Evolutionary conservation across 345 rosid species (phyloP).

Genomic region (Brassica juncea): DNA sequence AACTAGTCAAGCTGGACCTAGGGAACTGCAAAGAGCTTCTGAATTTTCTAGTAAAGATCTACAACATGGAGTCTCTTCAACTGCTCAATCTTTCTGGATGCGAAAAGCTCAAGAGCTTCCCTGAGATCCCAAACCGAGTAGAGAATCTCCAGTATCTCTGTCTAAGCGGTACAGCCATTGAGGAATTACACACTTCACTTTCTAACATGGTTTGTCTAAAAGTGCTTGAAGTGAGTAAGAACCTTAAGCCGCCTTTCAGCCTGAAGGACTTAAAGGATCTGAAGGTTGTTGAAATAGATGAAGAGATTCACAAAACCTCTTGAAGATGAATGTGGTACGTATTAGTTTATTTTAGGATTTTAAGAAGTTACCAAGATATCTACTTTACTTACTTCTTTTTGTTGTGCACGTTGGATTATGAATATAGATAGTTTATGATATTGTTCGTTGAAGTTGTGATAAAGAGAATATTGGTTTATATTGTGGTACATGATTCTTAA

Average conservation of each 20-base stretch:
- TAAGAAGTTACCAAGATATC: neutral
- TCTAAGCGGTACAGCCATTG: slow-evolving; percentile 1
- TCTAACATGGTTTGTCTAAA: slow-evolving; percentile 8
- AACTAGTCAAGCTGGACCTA: slow-evolving; percentile 18
- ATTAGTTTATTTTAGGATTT: neutral
- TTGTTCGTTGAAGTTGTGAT: neutral
- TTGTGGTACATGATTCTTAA: neutral
- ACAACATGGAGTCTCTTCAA: slow-evolving; percentile 25
- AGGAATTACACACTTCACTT: slow-evolving; percentile 10
- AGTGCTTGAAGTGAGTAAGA: slow-evolving; percentile 22
- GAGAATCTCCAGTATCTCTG: neutral
- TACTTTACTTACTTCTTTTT: neutral
- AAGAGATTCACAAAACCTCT: neutral
- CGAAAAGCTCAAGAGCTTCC: slow-evolving; percentile 7
- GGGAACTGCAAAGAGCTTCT: slow-evolving; percentile 17
- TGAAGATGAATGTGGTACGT: neutral
- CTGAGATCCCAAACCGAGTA: neutral
- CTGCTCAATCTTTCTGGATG: slow-evolving; percentile 28
- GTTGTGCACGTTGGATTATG: neutral
- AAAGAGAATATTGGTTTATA: neutral
- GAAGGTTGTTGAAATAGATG: neutral
- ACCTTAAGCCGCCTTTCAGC: slow-evolving; percentile 9
- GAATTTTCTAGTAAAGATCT: neutral
- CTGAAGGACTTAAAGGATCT: slow-evolving; percentile 10
- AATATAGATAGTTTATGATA: neutral